phyloP scores from a whole-genome alignment of 768 basidiomycete genomes.

The Leucogyrophana mollusca region DNA sequence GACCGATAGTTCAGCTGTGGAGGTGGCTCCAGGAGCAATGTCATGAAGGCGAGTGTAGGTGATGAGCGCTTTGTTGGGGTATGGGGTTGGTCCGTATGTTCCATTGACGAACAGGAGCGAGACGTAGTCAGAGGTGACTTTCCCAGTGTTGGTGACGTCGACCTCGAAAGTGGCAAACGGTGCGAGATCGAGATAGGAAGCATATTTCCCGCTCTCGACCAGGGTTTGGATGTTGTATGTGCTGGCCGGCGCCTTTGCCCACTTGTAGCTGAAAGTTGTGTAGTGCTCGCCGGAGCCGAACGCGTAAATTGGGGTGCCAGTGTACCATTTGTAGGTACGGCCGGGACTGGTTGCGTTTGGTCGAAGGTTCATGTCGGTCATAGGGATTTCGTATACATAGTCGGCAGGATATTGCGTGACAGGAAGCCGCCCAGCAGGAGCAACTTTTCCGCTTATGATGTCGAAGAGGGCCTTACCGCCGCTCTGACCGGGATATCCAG shows the following conservation, averaged over 20 bases:
- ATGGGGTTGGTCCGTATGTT: slow-evolving; percentile 46
- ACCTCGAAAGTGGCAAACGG: slow-evolving; percentile 50
- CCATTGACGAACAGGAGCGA: slow-evolving; percentile 51
- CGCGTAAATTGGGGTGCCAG: slow-evolving; percentile 47
- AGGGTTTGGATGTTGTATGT: slow-evolving; percentile 43
- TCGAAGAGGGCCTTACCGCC: slow-evolving; percentile 55
- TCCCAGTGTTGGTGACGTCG: slow-evolving; percentile 47
- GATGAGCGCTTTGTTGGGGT: slow-evolving; percentile 51
- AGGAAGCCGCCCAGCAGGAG: slow-evolving; percentile 55
- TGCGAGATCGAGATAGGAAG: slow-evolving; percentile 38
- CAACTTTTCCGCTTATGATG: slow-evolving; percentile 47
- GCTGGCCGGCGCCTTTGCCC: slow-evolving; percentile 32
- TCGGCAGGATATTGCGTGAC: slow-evolving; percentile 52
- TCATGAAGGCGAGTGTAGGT: slow-evolving; percentile 44
- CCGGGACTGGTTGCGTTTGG: slow-evolving; percentile 49
- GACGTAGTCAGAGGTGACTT: slow-evolving; percentile 51
- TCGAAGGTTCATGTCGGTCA: slow-evolving; percentile 60
- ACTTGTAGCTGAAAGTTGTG: slow-evolving; percentile 46
- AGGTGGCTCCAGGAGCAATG: slow-evolving; percentile 26
- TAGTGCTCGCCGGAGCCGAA: slow-evolving; percentile 57
- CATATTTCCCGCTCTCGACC: slow-evolving; percentile 21
- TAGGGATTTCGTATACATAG: slow-evolving; percentile 46
- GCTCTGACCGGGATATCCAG: slow-evolving; percentile 35
- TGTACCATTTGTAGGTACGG: slow-evolving; percentile 60
- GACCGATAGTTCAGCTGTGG: slow-evolving; percentile 37